Conservation (phyloP, 2,329 filamentous ascomycete genomes). For the Exophiala alcalophila region DNA sequence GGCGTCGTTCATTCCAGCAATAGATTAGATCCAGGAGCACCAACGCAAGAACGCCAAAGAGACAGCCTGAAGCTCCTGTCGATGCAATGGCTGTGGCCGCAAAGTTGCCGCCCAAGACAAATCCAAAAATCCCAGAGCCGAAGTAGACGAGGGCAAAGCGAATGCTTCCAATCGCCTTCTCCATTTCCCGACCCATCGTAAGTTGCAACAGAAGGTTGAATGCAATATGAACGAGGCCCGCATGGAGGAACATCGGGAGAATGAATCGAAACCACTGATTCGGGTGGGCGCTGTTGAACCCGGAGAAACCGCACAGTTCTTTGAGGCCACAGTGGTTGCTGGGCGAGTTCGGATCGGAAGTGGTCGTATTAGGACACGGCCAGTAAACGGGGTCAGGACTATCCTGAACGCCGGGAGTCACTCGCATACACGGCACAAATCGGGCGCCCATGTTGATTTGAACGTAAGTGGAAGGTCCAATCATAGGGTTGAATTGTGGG, state of each 20-base stretch:
- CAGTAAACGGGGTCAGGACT: conserved; percentile 48
- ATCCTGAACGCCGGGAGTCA: conserved; percentile 47
- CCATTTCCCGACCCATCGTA: conserved; percentile 88
- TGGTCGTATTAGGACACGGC: conserved; percentile 79
- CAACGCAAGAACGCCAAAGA: conserved; percentile 90
- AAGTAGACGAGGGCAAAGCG: conserved; percentile 90
- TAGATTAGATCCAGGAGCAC: conserved; percentile 87
- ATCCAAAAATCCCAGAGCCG: conserved; percentile 88
- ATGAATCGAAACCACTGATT: conserved; percentile 99
- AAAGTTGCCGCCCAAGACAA: conserved; percentile 91
- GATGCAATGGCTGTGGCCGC: conserved; percentile 77
- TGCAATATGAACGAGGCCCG: conserved; percentile 87
- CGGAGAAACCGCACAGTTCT: conserved; percentile 78
- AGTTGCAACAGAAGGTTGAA: conserved; percentile 94
- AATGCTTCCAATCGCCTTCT: conserved; percentile 80
- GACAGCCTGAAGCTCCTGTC: conserved; percentile 80
- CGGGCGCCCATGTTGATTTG: conserved; percentile 96
- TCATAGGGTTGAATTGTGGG: conserved; percentile 93
- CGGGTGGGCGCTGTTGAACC: conserved; percentile 70
- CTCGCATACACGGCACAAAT: conserved; percentile 93
- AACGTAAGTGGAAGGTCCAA: conserved; percentile 84
- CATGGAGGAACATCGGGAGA: conserved; percentile 89
- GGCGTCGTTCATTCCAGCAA: conserved; percentile 77
- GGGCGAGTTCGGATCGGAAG: conserved; percentile 48
- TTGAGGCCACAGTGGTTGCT: conserved; percentile 67